Evolutionary conservation across 176 grass and related monocot species (phyloP).

Genomic region (Ensete glaucum): DNA sequence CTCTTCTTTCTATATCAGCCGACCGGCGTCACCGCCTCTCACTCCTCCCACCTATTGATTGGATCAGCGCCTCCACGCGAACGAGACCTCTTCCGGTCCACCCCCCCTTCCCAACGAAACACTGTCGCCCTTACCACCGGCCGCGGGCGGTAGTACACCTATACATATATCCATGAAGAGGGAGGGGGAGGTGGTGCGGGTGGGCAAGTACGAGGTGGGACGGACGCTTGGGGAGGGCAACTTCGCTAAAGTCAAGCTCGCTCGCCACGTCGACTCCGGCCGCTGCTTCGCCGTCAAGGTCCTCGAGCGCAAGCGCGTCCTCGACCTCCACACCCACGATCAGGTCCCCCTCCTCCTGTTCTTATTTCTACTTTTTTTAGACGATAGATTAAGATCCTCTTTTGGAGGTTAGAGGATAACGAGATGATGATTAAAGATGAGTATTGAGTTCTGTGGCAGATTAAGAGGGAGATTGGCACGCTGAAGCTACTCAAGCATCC

Average conservation of each 20-base stretch:
- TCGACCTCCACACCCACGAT: constrained; percentile 62
- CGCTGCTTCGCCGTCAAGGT: constrained; percentile 81
- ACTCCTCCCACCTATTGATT: too few species aligned
- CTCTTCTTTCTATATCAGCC: too few species aligned
- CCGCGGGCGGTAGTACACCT: neutral
- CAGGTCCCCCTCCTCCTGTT: constrained; percentile 30
- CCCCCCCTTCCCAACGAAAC: neutral
- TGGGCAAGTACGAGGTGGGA: constrained; percentile 87
- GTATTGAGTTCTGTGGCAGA: neutral
- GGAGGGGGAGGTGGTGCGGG: neutral
- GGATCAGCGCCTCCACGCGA: too few species aligned
- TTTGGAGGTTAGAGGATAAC: neutral
- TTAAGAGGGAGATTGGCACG: constrained; percentile 21
- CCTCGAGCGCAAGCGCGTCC: constrained; percentile 67
- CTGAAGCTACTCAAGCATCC: constrained; percentile 21
- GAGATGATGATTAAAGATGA: neutral
- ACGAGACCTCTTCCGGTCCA: neutral
- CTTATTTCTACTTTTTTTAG: too few species aligned
- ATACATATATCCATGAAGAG: neutral
- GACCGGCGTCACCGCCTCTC: too few species aligned
- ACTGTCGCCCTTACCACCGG: neutral
- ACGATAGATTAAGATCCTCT: too few species aligned
- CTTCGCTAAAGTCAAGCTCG: constrained; percentile 78
- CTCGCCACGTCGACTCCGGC: constrained; percentile 46
- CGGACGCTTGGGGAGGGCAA: constrained; percentile 72